Evolutionary conservation across 495 filamentous ascomycete genomes (phyloP), one percentile per base, ranked within the genome.

Genomic region (Penicillium paradoxum): DNA sequence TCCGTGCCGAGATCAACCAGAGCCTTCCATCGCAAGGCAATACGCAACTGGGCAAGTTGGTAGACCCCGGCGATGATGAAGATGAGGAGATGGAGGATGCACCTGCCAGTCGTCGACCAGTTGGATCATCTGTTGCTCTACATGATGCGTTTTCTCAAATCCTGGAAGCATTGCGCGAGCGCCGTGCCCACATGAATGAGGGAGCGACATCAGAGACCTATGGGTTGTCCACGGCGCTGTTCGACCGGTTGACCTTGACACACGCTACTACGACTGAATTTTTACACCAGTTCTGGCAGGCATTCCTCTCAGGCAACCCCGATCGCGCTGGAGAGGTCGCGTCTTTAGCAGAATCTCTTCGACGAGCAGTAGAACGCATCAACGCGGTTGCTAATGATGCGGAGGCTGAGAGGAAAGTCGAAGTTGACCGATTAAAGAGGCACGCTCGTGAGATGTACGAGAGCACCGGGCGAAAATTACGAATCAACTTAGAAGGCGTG

Each of bases 211-310:
- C 71, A 63, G 49, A 79, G 19, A 80, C 81, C 4, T 81, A 79
- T 58, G 85, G 86, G 10, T 75, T 97, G 11, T 81, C 88, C 0
- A 53, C 74, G 0, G 66, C 73, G 0, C 72, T 90, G 4, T 86
- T 89, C 36, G 85, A 95, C 50, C 81, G 84, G 4, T 78, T 95
- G 34, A 82, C 79, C 22, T 79, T 96, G 19, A 95, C 91, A 15
- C 90, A 97, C 64, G 90, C 91, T 36, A 97, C 93, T 0, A 90
- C 90, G 1, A 87, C 85, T 7, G 95, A 97, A 57, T 97, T 97
- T 62, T 73, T 98, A n/a, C 85, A 88, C 56, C 91, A 97, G 64
- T 98, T 97, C 75, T 97, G 91, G 91, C 74, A 81, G 32, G 82
- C 88, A 4, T 97, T 93, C 60, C 73, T 92, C 7, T 96, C 91